These are phyloP conservation scores for Aspergillus versicolor DNA, from an alignment of 2,329 filamentous ascomycete species.

Conservation along the genomic window DNA sequence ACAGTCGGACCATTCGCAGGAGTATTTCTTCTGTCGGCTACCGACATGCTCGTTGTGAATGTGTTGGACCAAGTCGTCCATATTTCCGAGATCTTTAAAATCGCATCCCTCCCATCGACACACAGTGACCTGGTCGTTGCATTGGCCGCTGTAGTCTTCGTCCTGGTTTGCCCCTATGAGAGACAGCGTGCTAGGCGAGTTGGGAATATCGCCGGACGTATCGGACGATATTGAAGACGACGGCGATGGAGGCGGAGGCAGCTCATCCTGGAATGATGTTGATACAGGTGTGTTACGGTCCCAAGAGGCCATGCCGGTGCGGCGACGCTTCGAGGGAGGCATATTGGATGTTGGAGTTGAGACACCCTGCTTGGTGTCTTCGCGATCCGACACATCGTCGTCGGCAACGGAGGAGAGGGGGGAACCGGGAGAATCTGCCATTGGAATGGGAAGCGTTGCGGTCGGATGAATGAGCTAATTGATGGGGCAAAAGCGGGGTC, in stretches of 20 bases:
- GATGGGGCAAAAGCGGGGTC: slow-evolving; percentile 4
- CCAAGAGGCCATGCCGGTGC: slow-evolving; percentile 45
- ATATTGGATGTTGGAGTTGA: slow-evolving; percentile 45
- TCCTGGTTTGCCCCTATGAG: slow-evolving; percentile 43
- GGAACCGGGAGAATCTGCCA: slow-evolving; percentile 59
- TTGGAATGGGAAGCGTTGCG: slow-evolving; percentile 22
- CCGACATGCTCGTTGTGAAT: slow-evolving; percentile 94
- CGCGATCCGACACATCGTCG: slow-evolving; percentile 57
- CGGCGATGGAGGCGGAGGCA: slow-evolving; percentile 45
- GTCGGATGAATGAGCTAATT: slow-evolving; percentile 5
- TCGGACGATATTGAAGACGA: slow-evolving; percentile 81
- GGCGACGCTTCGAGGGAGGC: slow-evolving; percentile 51
- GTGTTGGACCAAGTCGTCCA: slow-evolving; percentile 78
- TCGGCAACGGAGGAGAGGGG: slow-evolving; percentile 65
- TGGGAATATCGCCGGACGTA: slow-evolving; percentile 80
- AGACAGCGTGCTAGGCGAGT: slow-evolving; percentile 58
- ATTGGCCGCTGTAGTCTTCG: slow-evolving; percentile 68
- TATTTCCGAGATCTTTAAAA: slow-evolving; percentile 70
- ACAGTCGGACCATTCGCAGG: slow-evolving; percentile 96
- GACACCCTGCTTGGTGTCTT: slow-evolving; percentile 55
- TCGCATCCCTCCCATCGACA: slow-evolving; percentile 77
- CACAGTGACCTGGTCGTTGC: slow-evolving; percentile 71
- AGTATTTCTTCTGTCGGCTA: slow-evolving; percentile 90
- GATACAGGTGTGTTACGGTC: slow-evolving; percentile 53
- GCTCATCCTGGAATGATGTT: slow-evolving; percentile 39